These are phyloP conservation scores for Venturia pyrina DNA, from an alignment of 2,329 filamentous ascomycete genomes.

Conservation along the genomic window DNA sequence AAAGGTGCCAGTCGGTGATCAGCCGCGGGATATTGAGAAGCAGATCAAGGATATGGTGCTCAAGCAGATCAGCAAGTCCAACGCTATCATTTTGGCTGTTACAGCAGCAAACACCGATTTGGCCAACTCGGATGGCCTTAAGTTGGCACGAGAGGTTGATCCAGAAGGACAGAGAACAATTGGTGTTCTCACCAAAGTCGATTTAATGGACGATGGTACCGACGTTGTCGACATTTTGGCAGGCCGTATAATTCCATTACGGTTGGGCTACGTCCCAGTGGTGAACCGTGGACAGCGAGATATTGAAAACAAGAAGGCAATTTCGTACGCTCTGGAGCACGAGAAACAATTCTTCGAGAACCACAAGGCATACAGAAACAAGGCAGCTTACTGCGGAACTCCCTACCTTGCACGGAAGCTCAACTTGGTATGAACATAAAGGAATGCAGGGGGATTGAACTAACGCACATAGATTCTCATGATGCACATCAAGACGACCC, in stretches of 20 bases:
- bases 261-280: conserved; percentile 91
- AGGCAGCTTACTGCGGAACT: conserved; percentile 96
- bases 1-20: conserved; percentile 92
- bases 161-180: conserved; percentile 96
- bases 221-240: conserved; percentile 98
- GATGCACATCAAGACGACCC: conserved; percentile 99
- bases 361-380: conserved; percentile 97
- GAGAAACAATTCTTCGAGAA: conserved; percentile 98
- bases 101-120: conserved; percentile 96
- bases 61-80: conserved; percentile 97
- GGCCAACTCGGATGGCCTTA: conserved; percentile 95
- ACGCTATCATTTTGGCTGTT: conserved; percentile 94
- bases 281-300: conserved; percentile 97
- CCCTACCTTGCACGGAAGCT: conserved; percentile 94
- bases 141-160: conserved; percentile 92
- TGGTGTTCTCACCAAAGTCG: conserved; percentile 95
- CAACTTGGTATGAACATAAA: conserved; percentile 53
- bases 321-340: conserved; percentile 79
- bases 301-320: conserved; percentile 96
- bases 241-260: conserved; percentile 89
- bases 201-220: conserved; percentile 97
- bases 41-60: conserved; percentile 98
- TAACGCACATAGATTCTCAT: conserved; percentile 63
- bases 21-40: conserved; percentile 90
- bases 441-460: background rate